These are phyloP conservation scores for Cercospora sesami DNA, from an alignment of 2,329 filamentous ascomycete genomes.

Conservation along the genomic window DNA sequence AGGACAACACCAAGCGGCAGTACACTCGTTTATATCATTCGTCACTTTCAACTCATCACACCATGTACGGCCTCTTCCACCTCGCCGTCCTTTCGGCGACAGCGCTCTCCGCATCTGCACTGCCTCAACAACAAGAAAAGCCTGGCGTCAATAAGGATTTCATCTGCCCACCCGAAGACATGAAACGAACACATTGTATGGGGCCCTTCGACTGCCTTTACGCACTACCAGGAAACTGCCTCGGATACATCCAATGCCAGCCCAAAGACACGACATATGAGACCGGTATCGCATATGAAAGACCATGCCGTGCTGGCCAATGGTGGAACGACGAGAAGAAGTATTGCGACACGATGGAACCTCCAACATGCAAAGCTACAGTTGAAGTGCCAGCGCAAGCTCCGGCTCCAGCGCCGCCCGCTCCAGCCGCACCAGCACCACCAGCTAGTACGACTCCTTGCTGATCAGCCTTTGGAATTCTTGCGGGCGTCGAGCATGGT, in stretches of 20 bases:
- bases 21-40: neutral
- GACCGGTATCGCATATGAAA: slow-evolving; percentile 10
- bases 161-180: slow-evolving; percentile 12
- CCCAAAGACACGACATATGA: slow-evolving; percentile 7
- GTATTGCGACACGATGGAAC: slow-evolving; percentile 7
- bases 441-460: neutral
- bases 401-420: neutral
- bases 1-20: neutral
- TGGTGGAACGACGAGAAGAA: slow-evolving; percentile 16
- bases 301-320: slow-evolving; percentile 8
- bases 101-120: neutral
- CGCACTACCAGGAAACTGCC: slow-evolving; percentile 7
- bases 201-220: slow-evolving; percentile 16
- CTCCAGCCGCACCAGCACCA: neutral
- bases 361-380: neutral
- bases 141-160: neutral
- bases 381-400: no score
- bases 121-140: neutral
- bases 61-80: slow-evolving; percentile 3
- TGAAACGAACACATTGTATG: slow-evolving; percentile 8
- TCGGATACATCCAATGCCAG: slow-evolving; percentile 16
- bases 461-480: neutral
- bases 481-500: no score
- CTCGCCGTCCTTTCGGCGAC: neutral
- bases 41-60: neutral